Evolutionary conservation across 208 protist genomes (phyloP), one percentile per base, ranked within the genome.

Genomic region (Trypanosoma caninum): DNA sequence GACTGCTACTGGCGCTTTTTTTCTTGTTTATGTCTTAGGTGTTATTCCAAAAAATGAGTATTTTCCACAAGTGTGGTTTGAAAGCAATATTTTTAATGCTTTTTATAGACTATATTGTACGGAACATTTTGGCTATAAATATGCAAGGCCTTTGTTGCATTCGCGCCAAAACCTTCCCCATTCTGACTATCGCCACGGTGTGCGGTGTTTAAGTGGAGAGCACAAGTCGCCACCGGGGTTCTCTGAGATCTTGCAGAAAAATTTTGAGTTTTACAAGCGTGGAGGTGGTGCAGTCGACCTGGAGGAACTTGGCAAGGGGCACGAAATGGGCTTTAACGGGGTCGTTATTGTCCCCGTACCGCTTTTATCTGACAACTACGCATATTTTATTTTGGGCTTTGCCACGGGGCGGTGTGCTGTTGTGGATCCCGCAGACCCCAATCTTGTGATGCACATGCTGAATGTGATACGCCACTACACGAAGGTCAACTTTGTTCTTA

Each of bases 331-430:
- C 23, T 52, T 37, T 34, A 42, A 7, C 7, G 75, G 70, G 2
- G 68, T 78, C 25, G 45, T 81, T 0, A 65, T 96, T 7, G 65
- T 94, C 16, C 90, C 90, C 11, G 66, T 95, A 0, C 84, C 88
- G 20, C 77, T 96, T 33, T 81, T 95, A 37, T 7, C 28, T 2
- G 90, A 97, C 69, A 97, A 98, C 69, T 98, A 96, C 64, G 70
- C 78, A 27, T 97, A 98, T 66, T 56, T 96, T 1, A 65, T 98
- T 58, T 34, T 89, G 0, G 80, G 71, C 53, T 70, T 82, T 37
- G 30, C 56, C 44, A 91, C 82, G 28, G 51, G 74, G 31, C 59
- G 72, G 22, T 80, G 80, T 23, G 80, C 69, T 28, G 80, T 70
- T 3, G 85, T 94, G 2, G 87, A 96, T 73, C 87, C 90, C 18